Conservation (phyloP, 768 basidiomycete genomes). For the Auriculariales sp. region DNA sequence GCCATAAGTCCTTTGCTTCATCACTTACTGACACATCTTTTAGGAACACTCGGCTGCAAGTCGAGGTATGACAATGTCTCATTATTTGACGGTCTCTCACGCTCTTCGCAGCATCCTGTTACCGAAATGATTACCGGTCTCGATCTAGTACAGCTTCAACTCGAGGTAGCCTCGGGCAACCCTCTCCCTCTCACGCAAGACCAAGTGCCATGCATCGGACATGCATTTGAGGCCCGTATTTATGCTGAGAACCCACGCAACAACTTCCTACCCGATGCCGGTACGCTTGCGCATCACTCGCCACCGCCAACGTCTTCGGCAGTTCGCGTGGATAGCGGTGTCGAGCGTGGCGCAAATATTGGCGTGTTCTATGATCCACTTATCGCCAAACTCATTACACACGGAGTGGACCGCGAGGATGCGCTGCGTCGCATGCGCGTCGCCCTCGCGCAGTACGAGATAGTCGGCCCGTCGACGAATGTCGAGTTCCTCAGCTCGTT, state of each 20-base stretch:
- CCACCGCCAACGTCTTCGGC: constrained; percentile 57
- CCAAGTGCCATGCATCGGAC: constrained; percentile 74
- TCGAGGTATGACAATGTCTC: constrained; percentile 27
- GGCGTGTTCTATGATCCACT: constrained; percentile 86
- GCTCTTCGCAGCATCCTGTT: constrained; percentile 53
- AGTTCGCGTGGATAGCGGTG: constrained; percentile 83
- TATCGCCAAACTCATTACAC: constrained; percentile 85
- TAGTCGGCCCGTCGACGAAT: constrained; percentile 86
- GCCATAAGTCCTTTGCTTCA: constrained; percentile 12
- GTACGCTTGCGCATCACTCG: constrained; percentile 63
- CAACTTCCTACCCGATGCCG: constrained; percentile 86
- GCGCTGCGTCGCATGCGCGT: constrained; percentile 67
- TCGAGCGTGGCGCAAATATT: constrained; percentile 62
- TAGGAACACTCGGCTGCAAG: constrained; percentile 77
- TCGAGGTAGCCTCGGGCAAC: constrained; percentile 85
- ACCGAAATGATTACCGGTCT: constrained; percentile 92
- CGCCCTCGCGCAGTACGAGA: constrained; percentile 76
- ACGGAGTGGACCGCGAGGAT: constrained; percentile 71
- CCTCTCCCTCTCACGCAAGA: constrained; percentile 64
- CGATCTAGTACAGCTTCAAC: constrained; percentile 91
- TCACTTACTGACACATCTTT: background rate
- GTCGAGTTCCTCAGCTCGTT: constrained; percentile 73
- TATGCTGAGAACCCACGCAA: constrained; percentile 93
- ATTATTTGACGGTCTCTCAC: no score
- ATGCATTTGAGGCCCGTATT: constrained; percentile 89